Evolutionary conservation across 768 basidiomycete genomes (phyloP).

Genomic region (Galerina sulciceps): DNA sequence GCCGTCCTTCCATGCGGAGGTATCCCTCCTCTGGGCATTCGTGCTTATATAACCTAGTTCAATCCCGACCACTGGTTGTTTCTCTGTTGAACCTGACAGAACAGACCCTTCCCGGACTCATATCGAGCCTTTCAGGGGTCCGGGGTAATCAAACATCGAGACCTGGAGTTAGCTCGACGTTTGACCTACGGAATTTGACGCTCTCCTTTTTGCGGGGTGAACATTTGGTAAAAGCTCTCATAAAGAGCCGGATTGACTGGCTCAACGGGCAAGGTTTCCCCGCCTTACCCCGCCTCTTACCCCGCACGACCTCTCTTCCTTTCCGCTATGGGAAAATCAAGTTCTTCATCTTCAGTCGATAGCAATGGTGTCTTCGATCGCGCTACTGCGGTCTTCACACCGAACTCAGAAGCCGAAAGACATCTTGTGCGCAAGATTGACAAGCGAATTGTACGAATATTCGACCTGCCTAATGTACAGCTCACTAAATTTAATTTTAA

Average conservation of each 20-base stretch:
- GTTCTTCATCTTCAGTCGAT: not conserved
- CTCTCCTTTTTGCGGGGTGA: not conserved
- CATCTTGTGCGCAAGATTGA: not conserved
- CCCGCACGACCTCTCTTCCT: not conserved
- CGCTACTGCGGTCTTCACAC: not conserved
- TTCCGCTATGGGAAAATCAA: not conserved
- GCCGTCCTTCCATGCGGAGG: too few relatives aligned
- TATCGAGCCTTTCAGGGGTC: not conserved
- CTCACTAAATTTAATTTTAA: not conserved
- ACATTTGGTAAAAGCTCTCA: too few relatives aligned
- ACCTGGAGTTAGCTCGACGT: not conserved
- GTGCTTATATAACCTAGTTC: too few relatives aligned
- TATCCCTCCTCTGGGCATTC: too few relatives aligned
- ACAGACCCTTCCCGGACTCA: not conserved
- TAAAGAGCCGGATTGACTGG: too few relatives aligned
- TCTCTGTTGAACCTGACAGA: not conserved
- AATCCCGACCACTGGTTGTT: not conserved
- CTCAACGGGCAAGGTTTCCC: too few relatives aligned
- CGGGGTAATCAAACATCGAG: not conserved
- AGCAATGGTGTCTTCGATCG: not conserved
- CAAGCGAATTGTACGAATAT: not conserved
- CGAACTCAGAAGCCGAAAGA: conserved; percentile 4
- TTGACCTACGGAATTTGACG: not conserved
- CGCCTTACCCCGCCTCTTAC: not conserved
- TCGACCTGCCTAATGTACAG: not conserved